phyloP scores from a whole-genome alignment of 805 yeast species.

The Saturnispora ahearnii region DNA sequence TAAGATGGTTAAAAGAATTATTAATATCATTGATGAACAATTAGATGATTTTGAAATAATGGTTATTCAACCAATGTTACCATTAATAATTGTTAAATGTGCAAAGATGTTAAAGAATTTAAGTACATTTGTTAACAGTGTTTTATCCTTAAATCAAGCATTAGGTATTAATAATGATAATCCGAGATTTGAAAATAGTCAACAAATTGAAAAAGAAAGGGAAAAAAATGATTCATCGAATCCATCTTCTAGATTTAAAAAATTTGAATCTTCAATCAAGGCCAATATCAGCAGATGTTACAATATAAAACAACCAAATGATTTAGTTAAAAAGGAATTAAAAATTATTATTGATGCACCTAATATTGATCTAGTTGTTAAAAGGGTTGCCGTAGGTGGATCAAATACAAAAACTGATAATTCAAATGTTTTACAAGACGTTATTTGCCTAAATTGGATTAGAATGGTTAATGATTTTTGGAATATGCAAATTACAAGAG shows the following conservation, averaged over 20 bases:
- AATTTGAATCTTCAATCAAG: slow-evolving; percentile 17
- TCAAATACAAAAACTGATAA: slow-evolving; percentile 3
- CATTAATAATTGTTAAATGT: slow-evolving; percentile 22
- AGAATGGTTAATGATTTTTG: slow-evolving; percentile 15
- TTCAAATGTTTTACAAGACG: neutral
- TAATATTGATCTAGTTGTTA: slow-evolving; percentile 5
- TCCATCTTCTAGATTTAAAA: slow-evolving; percentile 14
- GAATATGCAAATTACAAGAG: slow-evolving; percentile 13
- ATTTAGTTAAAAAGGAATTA: slow-evolving; percentile 10
- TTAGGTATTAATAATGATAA: slow-evolving; percentile 4
- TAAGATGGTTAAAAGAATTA: slow-evolving; percentile 22
- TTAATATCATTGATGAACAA: slow-evolving; percentile 24
- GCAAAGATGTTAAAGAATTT: slow-evolving; percentile 17
- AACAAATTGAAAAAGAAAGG: slow-evolving; percentile 1
- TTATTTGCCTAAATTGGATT: slow-evolving; percentile 21
- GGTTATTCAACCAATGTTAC: slow-evolving; percentile 21
- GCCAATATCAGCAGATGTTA: slow-evolving; percentile 15
- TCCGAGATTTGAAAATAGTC: slow-evolving; percentile 1
- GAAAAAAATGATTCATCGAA: slow-evolving; percentile 1
- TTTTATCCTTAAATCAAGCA: slow-evolving; percentile 19
- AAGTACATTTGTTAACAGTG: slow-evolving; percentile 15
- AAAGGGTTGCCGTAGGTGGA: slow-evolving; percentile 13
- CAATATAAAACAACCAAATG: slow-evolving; percentile 16
- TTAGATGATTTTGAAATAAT: slow-evolving; percentile 23
- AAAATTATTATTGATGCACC: slow-evolving; percentile 10